Evolutionary conservation across 805 yeast genomes (phyloP), one percentile per base, ranked within the genome.

Genomic region (Phaffomyces opuntiae): DNA sequence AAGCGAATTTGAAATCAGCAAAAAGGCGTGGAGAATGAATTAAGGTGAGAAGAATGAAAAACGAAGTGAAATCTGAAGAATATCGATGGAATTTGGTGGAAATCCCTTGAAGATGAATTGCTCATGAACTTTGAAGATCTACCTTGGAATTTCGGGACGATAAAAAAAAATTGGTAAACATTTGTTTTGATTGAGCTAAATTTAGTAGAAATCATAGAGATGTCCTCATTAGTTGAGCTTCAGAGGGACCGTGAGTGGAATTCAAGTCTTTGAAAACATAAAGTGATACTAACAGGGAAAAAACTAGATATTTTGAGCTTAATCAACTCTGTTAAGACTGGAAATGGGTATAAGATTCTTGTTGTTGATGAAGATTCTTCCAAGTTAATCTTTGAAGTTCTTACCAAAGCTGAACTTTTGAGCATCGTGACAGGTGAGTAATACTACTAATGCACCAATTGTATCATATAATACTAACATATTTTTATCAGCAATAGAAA

Each of bases 351-450:
- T 47, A 76, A 74, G 52, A 70, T 73, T 44, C 56, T 83, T 40
- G 73, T 83, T 8, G 61, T 83, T 27, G 91, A 83, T 59, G 76
- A 69, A 26, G 67, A 68, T 25, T 75, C 83, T 1, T 80, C 76
- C 48, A 54, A 64, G 4, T 55, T 78, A 7, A 59, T 83, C 35
- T 62, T 69, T 31, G 70, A 65, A 38, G 70, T 82, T 17, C 69
- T 83, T 17, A 60, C 68, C 25, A 71, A 69, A 40, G 74, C 69
- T 38, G 75, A 72, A 27, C 61, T 81, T 12, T 64, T 81, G 9
- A 64, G 76, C 35, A 59, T 75, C 40, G 86, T 80, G 8, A 75
- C 83, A 3, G 53, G 54, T 51, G 27, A 33, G 54, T 45, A n/a
- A 5, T 9, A 9, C 19, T 16, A 6, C 5, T 33, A 7, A 3